Percentiles rank a stretch among this genome's conserved stretches.
Conservation (phyloP, 2,329 filamentous ascomycete genomes). For the Curvularia hawaiiensis region DNA sequence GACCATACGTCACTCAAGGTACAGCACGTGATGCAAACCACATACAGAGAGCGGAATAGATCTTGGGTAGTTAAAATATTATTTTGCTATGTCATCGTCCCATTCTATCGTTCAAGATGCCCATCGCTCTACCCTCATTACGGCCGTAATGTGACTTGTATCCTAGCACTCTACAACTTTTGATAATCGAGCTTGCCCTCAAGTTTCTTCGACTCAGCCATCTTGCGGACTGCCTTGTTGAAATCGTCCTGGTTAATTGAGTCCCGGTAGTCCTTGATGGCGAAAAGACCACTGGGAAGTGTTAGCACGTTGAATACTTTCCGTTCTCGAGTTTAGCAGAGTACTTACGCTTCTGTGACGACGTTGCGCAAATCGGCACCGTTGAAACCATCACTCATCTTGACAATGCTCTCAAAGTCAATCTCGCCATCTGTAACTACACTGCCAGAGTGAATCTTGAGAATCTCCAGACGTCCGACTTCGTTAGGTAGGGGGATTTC, state of each 20-base stretch:
- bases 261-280: constrained; percentile 97
- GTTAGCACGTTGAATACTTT: constrained; percentile 29
- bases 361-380: constrained; percentile 97
- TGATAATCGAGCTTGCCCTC: constrained; percentile 98
- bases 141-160: constrained; percentile 9
- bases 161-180: constrained; percentile 69
- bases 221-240: constrained; percentile 98
- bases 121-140: constrained; percentile 22
- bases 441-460: constrained; percentile 92
- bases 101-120: constrained; percentile 14
- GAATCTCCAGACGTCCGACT: constrained; percentile 91
- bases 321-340: not conserved
- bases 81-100: constrained; percentile 4
- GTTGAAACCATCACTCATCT: constrained; percentile 99
- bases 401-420: constrained; percentile 98
- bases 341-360: constrained; percentile 92
- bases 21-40: not conserved
- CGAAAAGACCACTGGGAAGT: constrained; percentile 77
- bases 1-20: not conserved
- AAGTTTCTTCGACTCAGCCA: constrained; percentile 96
- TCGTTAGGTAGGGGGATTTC: constrained; percentile 98
- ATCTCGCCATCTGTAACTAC: constrained; percentile 93
- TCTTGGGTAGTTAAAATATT: not conserved
- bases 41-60: not conserved
- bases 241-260: constrained; percentile 98